phyloP scores from a whole-genome alignment of 192 early-diverging fungal genomes.

The Globomyces pollinis-pini region DNA sequence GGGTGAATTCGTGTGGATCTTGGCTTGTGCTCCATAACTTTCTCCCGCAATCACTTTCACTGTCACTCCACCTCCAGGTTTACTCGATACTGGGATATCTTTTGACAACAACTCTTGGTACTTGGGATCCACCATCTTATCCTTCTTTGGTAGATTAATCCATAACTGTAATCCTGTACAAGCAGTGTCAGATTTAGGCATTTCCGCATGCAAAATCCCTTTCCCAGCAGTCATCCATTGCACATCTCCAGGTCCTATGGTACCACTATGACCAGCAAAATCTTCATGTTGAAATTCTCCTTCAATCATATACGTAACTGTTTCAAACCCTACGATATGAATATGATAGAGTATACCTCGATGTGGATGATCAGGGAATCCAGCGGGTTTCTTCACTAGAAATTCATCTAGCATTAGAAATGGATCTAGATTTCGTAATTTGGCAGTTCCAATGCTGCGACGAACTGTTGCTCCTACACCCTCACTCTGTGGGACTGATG shows the following conservation, averaged over 20 bases:
- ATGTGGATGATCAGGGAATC: conserved; percentile 9
- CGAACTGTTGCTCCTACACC: conserved; percentile 78
- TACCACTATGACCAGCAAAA: conserved; percentile 46
- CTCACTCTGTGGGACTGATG: conserved; percentile 40
- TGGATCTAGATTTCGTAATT: conserved; percentile 72
- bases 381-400: conserved; percentile 10
- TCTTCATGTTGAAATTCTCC: conserved; percentile 54
- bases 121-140: conserved; percentile 54
- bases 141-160: conserved; percentile 70
- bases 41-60: conserved; percentile 88
- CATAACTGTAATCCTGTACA: conserved; percentile 53
- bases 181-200: conserved; percentile 20
- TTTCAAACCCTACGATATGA: conserved; percentile 71
- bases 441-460: conserved; percentile 59
- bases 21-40: conserved; percentile 58
- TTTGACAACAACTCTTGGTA: conserved; percentile 46
- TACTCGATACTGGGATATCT: conserved; percentile 53
- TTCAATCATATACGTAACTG: conserved; percentile 54
- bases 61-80: conserved; percentile 36
- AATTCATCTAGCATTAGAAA: conserved; percentile 80
- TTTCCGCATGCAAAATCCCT: conserved; percentile 58
- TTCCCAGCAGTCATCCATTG: conserved; percentile 66
- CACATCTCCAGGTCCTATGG: conserved; percentile 34
- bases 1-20: conserved; percentile 69
- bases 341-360: too few species aligned